phyloP scores from a whole-genome alignment of 352 stramenopile species.

The Pythium utonaiense region DNA sequence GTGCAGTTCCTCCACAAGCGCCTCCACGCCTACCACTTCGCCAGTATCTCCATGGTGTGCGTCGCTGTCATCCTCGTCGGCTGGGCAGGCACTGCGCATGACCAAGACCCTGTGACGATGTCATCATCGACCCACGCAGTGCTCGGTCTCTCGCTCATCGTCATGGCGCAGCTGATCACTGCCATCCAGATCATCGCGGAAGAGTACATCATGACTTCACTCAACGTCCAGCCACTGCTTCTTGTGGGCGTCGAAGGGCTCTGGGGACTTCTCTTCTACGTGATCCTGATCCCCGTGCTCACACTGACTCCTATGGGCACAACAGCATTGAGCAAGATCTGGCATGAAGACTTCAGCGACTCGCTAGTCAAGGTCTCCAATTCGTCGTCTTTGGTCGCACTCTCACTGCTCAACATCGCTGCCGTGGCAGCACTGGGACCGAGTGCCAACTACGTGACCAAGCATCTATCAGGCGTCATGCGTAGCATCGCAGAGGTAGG shows the following conservation, averaged over 20 bases:
- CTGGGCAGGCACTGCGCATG: constrained; percentile 39
- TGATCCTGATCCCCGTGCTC: constrained; percentile 59
- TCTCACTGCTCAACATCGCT: constrained; percentile 60
- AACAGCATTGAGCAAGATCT: constrained; percentile 56
- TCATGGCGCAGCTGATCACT: constrained; percentile 73
- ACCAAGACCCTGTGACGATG: not conserved
- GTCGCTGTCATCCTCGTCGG: constrained; percentile 61
- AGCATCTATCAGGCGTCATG: constrained; percentile 82
- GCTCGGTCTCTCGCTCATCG: constrained; percentile 71
- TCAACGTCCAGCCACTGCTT: constrained; percentile 81
- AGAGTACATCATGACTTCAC: constrained; percentile 78
- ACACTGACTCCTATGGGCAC: constrained; percentile 43
- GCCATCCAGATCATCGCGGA: constrained; percentile 88
- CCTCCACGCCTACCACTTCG: constrained; percentile 79
- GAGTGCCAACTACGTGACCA: constrained; percentile 80
- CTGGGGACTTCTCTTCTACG: constrained; percentile 79
- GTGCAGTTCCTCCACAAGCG: constrained; percentile 78
- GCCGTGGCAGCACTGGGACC: constrained; percentile 71
- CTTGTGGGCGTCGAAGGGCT: constrained; percentile 84
- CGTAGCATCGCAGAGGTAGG: constrained; percentile 71
- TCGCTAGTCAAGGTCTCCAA: constrained; percentile 70
- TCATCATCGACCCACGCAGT: constrained; percentile 39
- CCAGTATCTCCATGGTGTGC: constrained; percentile 71
- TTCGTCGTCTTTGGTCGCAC: constrained; percentile 44
- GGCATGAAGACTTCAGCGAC: constrained; percentile 80